Evolutionary conservation across 805 yeast genomes (phyloP), one percentile per base, ranked within the genome.

Genomic region (Isabelozyma heimii): DNA sequence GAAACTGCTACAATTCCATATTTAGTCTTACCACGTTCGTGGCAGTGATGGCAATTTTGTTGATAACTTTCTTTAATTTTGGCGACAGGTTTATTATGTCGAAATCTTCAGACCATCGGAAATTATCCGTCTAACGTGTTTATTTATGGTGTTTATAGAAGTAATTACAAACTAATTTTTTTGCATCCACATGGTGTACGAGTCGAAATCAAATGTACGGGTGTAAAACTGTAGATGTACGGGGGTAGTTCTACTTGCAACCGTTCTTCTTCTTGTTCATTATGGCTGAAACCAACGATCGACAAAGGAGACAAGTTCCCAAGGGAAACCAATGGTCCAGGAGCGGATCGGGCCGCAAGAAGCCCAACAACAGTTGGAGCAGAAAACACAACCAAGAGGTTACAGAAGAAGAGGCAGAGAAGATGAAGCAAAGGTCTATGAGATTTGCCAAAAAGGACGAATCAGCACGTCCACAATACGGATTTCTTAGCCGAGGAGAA

Each of bases 401-500:
- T n/a, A n/a, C 38, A 35, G 38, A 35, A 6, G 38, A n/a, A 14
- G 38, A n/a, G 15, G n/a, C 38, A 35, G 15, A n/a, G 15, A n/a
- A 35, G 15, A 35, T 14, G 15, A 14, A 20, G 24, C 24, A 20
- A 20, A 39, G 15, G 17, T 16, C 24, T 13, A 39, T 15, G 42
- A 15, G n/a, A 10, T 17, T 15, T 16, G 13, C 42, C 5, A 39
- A 16, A 13, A 39, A 39, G 16, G 42, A 17, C 16, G 15, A 38
- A 30, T 6, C 37, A 43, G 15, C 14, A 15, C n/a, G 39, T 37
- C 52, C 53, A 14, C 74, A 68, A 6, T 81, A 73, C 52, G 87
- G 89, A 0, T 66, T 81, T 44, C 62, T 83, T 7, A 84, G 89
- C 52, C 66, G 89, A 48, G 88, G 89, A 0, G 84, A 79, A 41